Evolutionary conservation across 2,329 filamentous ascomycete species (phyloP).

Genomic region (Dothidotthia symphoricarpi): DNA sequence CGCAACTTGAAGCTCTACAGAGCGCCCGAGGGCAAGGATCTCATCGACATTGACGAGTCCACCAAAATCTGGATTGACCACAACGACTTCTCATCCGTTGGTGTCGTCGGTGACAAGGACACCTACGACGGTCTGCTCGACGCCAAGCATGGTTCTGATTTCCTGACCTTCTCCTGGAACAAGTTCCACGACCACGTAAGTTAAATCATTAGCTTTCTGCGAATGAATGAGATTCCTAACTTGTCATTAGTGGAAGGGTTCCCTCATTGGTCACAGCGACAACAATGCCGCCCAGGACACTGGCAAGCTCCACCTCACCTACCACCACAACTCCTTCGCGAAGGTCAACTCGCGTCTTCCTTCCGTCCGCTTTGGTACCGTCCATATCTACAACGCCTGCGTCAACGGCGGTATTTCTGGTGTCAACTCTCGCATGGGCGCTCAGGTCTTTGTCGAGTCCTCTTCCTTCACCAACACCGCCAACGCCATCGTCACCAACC

Average conservation of each 20-base stretch:
- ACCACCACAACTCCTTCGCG: conserved; percentile 64
- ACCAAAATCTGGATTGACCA: conserved; percentile 64
- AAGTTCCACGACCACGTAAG: conserved; percentile 55
- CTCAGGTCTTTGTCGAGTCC: conserved; percentile 46
- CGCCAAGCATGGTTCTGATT: conserved; percentile 62
- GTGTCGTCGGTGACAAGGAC: conserved; percentile 32
- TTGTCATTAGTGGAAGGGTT: conserved; percentile 53
- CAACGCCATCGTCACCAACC: conserved; percentile 56
- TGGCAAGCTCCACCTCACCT: conserved; percentile 63
- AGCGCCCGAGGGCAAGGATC: conserved; percentile 57
- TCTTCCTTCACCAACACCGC: conserved; percentile 58
- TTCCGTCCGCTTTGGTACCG: conserved; percentile 64
- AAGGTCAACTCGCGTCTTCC: conserved; percentile 65
- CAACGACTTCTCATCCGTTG: conserved; percentile 61
- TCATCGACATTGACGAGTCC: conserved; percentile 57
- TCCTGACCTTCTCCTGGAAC: conserved; percentile 55
- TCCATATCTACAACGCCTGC: conserved; percentile 58
- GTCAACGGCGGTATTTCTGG: conserved; percentile 40
- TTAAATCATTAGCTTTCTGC: background rate
- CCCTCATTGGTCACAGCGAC: conserved; percentile 60
- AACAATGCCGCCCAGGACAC: conserved; percentile 54
- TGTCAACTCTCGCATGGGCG: conserved; percentile 46
- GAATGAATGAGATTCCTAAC: conserved; percentile 6
- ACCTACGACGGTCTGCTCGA: conserved; percentile 52
- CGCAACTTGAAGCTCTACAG: conserved; percentile 63